These are phyloP conservation scores for Fusarium azukiicola DNA, from an alignment of 2,329 filamentous ascomycete species.

Conservation along the genomic window DNA sequence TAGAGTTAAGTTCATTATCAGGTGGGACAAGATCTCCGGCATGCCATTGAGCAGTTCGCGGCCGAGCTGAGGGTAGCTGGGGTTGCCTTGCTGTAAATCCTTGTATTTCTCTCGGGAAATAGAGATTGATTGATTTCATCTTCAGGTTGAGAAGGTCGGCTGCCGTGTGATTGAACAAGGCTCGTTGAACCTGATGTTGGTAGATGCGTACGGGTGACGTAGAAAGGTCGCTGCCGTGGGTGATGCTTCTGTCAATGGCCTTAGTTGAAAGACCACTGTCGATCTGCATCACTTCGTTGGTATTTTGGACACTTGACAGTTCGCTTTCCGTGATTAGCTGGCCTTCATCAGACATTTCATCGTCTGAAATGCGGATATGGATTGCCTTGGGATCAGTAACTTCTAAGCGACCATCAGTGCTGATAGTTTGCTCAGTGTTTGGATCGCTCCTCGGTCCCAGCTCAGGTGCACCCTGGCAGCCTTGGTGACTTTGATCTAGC, in stretches of 20 bases:
- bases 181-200: constrained; percentile 1
- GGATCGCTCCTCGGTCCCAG: not conserved
- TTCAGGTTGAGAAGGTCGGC: constrained; percentile 24
- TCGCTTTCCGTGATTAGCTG: not conserved
- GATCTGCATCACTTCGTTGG: constrained; percentile 15
- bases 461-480: constrained; percentile 1
- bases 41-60: constrained; percentile 22
- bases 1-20: constrained; percentile 8
- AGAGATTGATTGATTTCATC: constrained; percentile 21
- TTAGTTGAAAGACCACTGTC: constrained; percentile 14
- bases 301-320: constrained; percentile 6
- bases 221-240: not conserved
- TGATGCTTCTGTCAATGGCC: not conserved
- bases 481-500: not conserved
- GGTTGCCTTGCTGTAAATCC: constrained; percentile 10
- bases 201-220: not conserved
- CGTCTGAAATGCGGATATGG: constrained; percentile 9
- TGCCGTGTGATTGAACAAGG: constrained; percentile 21
- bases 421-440: not conserved
- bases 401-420: not conserved
- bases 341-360: constrained; percentile 16
- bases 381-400: not conserved
- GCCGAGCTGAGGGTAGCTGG: constrained; percentile 19
- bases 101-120: constrained; percentile 21
- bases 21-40: constrained; percentile 6